Base-by-base conservation (phyloP, 805 yeast genomes). In the Kodamaea kakaduensis region DNA sequence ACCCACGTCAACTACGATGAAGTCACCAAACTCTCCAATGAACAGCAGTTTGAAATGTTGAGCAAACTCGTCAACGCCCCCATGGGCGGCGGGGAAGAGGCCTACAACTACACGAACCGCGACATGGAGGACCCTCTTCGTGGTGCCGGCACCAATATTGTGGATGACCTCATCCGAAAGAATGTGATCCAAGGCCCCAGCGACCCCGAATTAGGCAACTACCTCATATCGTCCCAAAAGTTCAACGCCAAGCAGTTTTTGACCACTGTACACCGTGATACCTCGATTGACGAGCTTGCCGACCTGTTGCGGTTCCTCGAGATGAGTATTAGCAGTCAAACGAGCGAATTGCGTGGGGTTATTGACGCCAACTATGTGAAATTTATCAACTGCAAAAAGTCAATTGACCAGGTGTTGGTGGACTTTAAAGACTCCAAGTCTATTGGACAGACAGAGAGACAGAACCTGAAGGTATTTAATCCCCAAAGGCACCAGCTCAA, bases 351-450 rank as follows among this genome's bases (percentile, higher is more conserved):
- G 42, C 62, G 63, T 38, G 44, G 51, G 2, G 67, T 59, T 7
- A 54, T 67, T 5, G 60, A 64, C 38, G 58, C 56, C 20, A 64
- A 67, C 38, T 67, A 54, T 42, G 44, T 52, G 17, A 51, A 51
- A 32, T 64, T 67, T 33, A 49, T 67, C 33, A 49, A 59, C 35
- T 59, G 67, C 42, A 67, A 67, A 36, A 47, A 50, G 30, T 48
- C 62, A 4, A 64, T 67, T n/a, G 73, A 67, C 42, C 57, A 56
- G n/a, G 52, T 59, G 3, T 48, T 67, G 42, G 48, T 44, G 10
- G 52, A 52, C 6, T 67, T 66, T 45, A 58, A 58, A 38, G 42
- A 45, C 16, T 59, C 45, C 52, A 64, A 62, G 44, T 56, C 67
- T 5, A 43, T 44, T 25, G 56, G 63, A 4, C 70, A 63, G 40